A percentile compares a stretch with the other conserved stretches of the same genome.
phyloP scores from a whole-genome alignment of 306 rosid genomes.

The Ochetophila trinervis region DNA sequence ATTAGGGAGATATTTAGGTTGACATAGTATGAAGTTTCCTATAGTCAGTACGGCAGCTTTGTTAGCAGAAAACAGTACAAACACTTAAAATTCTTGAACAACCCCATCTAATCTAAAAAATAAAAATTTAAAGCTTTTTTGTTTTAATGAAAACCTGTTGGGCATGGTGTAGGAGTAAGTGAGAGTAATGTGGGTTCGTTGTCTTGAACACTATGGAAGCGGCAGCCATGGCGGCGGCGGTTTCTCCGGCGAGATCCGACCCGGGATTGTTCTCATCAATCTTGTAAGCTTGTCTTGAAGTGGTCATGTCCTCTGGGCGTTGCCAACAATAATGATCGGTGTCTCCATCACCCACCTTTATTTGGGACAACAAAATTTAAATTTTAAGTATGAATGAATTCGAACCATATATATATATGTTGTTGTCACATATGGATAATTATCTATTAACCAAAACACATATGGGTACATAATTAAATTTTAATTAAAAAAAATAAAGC shows the following conservation, averaged over 20 bases:
- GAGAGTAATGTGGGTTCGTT: constrained; percentile 85
- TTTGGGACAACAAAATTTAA: background rate
- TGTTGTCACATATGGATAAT: background rate
- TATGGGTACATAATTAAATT: too few species aligned
- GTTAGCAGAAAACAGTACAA: background rate
- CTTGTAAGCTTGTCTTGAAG: constrained; percentile 88
- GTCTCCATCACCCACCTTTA: constrained; percentile 95
- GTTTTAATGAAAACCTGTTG: constrained; percentile 46
- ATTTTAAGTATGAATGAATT: background rate
- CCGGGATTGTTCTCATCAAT: constrained; percentile 79
- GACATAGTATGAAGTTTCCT: too few species aligned
- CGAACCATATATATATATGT: background rate
- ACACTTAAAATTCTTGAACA: background rate
- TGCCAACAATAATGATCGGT: constrained; percentile 99
- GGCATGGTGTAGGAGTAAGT: constrained; percentile 81
- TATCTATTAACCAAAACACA: too few species aligned
- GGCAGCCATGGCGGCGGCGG: constrained; percentile 93
- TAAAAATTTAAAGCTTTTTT: background rate
- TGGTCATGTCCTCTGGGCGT: constrained; percentile 96
- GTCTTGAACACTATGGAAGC: constrained; percentile 74
- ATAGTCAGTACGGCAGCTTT: too few species aligned
- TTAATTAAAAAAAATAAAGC: too few species aligned
- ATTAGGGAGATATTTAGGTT: too few species aligned
- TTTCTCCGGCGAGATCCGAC: constrained; percentile 96
- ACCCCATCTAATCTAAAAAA: background rate